Base-by-base conservation (phyloP, 139 green algal genomes). In the Pseudopediastrum boryanum region DNA sequence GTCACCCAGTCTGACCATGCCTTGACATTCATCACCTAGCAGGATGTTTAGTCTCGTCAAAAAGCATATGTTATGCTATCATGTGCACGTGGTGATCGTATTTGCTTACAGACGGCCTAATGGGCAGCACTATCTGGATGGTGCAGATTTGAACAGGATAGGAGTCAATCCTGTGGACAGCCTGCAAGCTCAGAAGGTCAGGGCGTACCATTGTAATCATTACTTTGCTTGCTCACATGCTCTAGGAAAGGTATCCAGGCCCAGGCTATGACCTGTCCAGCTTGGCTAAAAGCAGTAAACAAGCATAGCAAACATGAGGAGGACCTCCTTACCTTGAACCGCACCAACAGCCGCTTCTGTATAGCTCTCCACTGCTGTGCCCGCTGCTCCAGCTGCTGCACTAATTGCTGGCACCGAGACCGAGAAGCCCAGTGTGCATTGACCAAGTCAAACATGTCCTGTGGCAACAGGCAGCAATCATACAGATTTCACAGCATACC, bases 301-400 rank as follows among this genome's bases (percentile, higher is more conserved):
- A 48, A 36, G 9, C 12, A 27, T 71, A n/a, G 12, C 25, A 46
- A n/a, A 71, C 9, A 33, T 52, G 8, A 23, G 33, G 19, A 3
- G 25, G 10, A 4, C 21, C 35, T 5, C 6, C 76, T 29, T 52
- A 90, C 86, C 81, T 89, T 89, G 80, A 91, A 94, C 19, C 85
- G 72, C 83, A 94, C 87, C 8, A 94, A 84, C 81, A 94, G 86
- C 44, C 88, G 79, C 85, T 93, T 93, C 84, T 94, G 85, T 7
- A 94, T 77, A 68, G 56, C 80, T 5, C 90, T 71, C 64, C 92
- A 88, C 71, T 87, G 77, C 21, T 78, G 31, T 23, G 85, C 88
- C 0, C 81, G 70, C 51, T 83, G 52, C 75, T 87, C 88, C 52
- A 92, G 78, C 68, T 75, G n/a, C 3, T 33, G 59, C 23, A 0